phyloP scores from a whole-genome alignment of 140 eudicot species.

The Oenanthe javanica region DNA sequence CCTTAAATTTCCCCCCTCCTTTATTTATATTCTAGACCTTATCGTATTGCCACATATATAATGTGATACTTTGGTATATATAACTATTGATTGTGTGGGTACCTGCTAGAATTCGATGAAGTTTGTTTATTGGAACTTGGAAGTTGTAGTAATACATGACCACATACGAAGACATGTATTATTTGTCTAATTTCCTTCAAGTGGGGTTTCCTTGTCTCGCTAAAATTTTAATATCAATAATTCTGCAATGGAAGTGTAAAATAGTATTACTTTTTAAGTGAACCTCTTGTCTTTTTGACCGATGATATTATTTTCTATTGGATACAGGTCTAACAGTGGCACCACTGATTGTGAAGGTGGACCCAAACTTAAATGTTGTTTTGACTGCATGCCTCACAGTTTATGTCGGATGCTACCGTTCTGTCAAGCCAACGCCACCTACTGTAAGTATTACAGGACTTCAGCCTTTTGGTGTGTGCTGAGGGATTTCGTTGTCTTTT shows the following conservation, averaged over 20 bases:
- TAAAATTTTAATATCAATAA: not conserved
- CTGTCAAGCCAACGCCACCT: slow-evolving; percentile 93
- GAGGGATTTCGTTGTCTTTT: too few species aligned
- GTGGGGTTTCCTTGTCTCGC: not conserved
- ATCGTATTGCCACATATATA: not conserved
- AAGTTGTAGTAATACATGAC: not conserved
- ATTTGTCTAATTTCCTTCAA: not conserved
- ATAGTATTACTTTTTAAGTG: not conserved
- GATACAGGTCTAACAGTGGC: slow-evolving; percentile 75
- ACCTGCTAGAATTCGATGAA: not conserved
- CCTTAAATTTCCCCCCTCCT: not conserved
- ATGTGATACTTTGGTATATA: not conserved
- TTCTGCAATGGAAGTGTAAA: not conserved
- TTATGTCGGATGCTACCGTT: slow-evolving; percentile 86
- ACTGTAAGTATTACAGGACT: slow-evolving; percentile 45
- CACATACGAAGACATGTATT: not conserved
- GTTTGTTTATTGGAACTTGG: not conserved
- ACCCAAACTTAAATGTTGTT: slow-evolving; percentile 84
- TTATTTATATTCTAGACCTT: too few species aligned
- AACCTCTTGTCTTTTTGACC: not conserved
- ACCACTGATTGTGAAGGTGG: slow-evolving; percentile 80
- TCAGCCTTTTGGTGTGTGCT: not conserved
- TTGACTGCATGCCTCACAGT: slow-evolving; percentile 94
- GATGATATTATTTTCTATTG: slow-evolving; percentile 9
- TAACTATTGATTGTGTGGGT: not conserved